These are phyloP conservation scores for Xerophyta viscosa DNA, from an alignment of 106 monocot species.

Conservation along the genomic window DNA sequence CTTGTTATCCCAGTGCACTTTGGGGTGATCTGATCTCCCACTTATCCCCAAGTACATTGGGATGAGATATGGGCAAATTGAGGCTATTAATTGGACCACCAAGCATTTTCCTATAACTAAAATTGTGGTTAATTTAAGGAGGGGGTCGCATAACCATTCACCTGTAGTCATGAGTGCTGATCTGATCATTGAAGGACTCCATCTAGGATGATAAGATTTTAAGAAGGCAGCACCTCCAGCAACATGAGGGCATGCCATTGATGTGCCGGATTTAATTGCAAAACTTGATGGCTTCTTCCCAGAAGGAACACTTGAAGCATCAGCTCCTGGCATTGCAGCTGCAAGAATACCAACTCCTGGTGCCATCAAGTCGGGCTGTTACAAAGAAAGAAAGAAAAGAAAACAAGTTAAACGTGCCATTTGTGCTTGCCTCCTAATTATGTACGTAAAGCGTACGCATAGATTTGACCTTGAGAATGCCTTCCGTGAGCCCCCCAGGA, in stretches of 20 bases:
- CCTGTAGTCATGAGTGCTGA: constrained; percentile 97
- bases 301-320: constrained; percentile 23
- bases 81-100: no score
- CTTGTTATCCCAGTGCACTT: no score
- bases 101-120: no score
- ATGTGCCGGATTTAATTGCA: constrained; percentile 88
- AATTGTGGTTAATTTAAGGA: background rate
- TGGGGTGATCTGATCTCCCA: no score
- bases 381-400: background rate
- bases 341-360: constrained; percentile 88
- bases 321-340: constrained; percentile 43
- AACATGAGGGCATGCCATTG: constrained; percentile 98
- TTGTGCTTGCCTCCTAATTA: background rate
- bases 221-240: constrained; percentile 85
- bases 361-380: constrained; percentile 88
- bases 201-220: constrained; percentile 57
- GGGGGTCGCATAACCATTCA: background rate
- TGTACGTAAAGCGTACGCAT: no score
- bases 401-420: background rate
- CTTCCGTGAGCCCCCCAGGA: constrained; percentile 79
- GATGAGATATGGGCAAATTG: no score
- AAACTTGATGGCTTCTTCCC: constrained; percentile 79
- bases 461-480: constrained; percentile 93
- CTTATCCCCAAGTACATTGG: no score
- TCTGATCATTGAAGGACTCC: constrained; percentile 92